Base-by-base conservation (phyloP, 257 asterid genomes). In the Sherardia arvensis region DNA sequence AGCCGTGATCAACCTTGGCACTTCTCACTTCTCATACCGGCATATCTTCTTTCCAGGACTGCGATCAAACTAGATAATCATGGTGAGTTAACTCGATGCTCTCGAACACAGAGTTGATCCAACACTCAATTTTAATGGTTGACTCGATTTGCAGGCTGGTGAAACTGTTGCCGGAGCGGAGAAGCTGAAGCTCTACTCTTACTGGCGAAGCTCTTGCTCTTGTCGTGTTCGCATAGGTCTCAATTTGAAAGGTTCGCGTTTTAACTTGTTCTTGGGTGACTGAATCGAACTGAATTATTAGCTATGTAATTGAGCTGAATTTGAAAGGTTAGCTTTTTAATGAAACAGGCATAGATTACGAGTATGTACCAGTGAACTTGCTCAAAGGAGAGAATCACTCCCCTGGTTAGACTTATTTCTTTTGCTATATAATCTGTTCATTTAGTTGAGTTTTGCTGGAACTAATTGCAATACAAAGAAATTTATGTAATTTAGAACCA, bases 121-220 rank as follows among this genome's bases (percentile, higher is more conserved):
- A 30, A 7, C 7, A n/a, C 38, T 17, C 12, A 32, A 59, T 32
- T n/a, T 10, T 18, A 38, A 32, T 59, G 15, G 14, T 29, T 32
- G 3, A 9, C 23, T 59, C 27, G 28, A 33, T 23, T 62, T 26
- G 66, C 18, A 62, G 66, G 54, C 33, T 7, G 38, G 25, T 45
- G 59, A 58, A 58, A 22, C 18, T 58, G 62, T 18, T 17, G 25
- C 21, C 22, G 67, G 68, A 18, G 77, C 26, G 21, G 79, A 62
- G 56, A 84, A 79, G 77, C 65, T 86, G 82, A 84, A 84, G 76
- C 94, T 89, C 49, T 89, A 78, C 63, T 86, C 95, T 14, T 77
- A 83, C 57, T 84, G 94, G 94, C 78, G 85, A 76, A 89, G 97
- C 71, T 78, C 95, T 75, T 86, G 97, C 68, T 87, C 97, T 72